Evolutionary conservation across 305 asterid genomes (phyloP).

Genomic region (Solanum hybrid): DNA sequence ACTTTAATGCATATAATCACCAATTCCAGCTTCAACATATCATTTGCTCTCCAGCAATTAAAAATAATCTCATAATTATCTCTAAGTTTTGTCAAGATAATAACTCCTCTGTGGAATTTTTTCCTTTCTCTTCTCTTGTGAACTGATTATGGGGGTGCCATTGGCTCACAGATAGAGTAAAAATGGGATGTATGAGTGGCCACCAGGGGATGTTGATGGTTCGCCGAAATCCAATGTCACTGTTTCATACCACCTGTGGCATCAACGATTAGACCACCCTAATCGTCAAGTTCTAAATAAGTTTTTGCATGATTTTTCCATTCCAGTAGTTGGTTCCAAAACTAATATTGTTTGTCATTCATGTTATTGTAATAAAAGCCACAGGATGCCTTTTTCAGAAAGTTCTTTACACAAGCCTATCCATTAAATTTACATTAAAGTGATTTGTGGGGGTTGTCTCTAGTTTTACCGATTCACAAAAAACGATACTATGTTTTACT

Average conservation of each 20-base stretch:
- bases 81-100: background rate
- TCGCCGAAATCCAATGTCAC: background rate
- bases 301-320: background rate
- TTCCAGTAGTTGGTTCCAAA: background rate
- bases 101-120: background rate
- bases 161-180: background rate
- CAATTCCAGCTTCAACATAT: background rate
- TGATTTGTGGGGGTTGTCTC: background rate
- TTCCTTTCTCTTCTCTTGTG: background rate
- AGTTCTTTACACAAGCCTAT: background rate
- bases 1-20: background rate
- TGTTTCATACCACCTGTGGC: background rate
- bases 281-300: background rate
- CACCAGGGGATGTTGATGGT: background rate
- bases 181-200: background rate
- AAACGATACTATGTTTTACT: background rate
- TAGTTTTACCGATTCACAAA: background rate
- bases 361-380: background rate
- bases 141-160: background rate
- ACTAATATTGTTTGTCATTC: background rate
- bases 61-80: background rate
- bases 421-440: background rate
- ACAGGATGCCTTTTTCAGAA: background rate
- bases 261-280: background rate
- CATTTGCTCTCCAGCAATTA: background rate